Evolutionary conservation across 768 basidiomycete species (phyloP).

Genomic region (Pisolithus marmoratus): DNA sequence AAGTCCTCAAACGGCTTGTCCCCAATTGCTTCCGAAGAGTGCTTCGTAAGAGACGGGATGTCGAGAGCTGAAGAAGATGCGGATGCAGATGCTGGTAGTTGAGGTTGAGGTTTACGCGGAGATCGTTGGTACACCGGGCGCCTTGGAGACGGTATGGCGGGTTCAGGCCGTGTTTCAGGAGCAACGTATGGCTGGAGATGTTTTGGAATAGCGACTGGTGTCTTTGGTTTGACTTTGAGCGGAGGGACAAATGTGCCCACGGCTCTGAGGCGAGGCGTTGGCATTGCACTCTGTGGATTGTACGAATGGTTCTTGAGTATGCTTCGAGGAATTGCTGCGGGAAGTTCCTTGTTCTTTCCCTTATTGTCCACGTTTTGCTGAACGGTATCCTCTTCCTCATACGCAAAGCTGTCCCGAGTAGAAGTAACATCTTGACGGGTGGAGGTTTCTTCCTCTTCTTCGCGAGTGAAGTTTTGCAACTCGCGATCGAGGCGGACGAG

Average conservation of each 20-base stretch:
- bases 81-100: constrained; percentile 30
- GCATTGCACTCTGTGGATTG: constrained; percentile 17
- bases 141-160: constrained; percentile 40
- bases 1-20: constrained; percentile 31
- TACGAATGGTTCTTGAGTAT: constrained; percentile 42
- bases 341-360: constrained; percentile 42
- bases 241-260: constrained; percentile 38
- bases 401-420: constrained; percentile 23
- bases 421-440: constrained; percentile 14
- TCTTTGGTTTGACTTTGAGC: constrained; percentile 51
- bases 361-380: constrained; percentile 28
- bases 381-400: constrained; percentile 24
- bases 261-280: constrained; percentile 33
- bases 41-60: constrained; percentile 46
- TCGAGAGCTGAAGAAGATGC: constrained; percentile 31
- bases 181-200: constrained; percentile 59
- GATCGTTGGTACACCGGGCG: constrained; percentile 24
- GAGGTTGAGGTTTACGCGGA: constrained; percentile 23
- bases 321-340: constrained; percentile 40
- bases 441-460: constrained; percentile 32
- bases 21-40: constrained; percentile 35
- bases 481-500: constrained; percentile 62
- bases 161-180: constrained; percentile 59
- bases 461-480: constrained; percentile 45
- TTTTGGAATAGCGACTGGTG: constrained; percentile 46